Percentiles rank a stretch among this genome's conserved stretches.
phyloP scores from a whole-genome alignment of 2,329 filamentous ascomycete species.

The Colletotrichum sp. region DNA sequence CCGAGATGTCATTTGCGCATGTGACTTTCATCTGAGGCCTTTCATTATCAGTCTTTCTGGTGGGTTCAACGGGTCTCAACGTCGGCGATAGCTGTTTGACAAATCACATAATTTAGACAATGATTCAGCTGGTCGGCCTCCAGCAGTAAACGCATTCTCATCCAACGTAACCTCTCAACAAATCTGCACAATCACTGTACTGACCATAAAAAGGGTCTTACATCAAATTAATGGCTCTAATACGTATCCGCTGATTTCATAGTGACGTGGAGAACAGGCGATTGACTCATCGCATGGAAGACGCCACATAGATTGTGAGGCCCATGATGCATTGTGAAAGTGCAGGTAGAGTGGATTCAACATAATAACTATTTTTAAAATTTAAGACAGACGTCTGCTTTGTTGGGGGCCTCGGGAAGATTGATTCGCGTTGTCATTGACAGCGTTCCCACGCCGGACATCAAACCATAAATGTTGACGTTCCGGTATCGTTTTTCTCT shows the following conservation, averaged over 20 bases:
- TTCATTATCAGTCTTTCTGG: not conserved
- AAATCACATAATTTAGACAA: not conserved
- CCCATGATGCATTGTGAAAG: not conserved
- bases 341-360: not conserved
- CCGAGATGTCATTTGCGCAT: too few species aligned
- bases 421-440: not conserved
- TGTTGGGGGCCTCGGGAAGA: not conserved
- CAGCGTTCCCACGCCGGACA: not conserved
- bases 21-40: not conserved
- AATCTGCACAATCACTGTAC: not conserved
- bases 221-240: not conserved
- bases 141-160: not conserved
- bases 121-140: not conserved
- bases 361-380: not conserved
- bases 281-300: not conserved
- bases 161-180: not conserved
- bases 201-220: not conserved
- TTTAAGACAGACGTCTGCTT: rapidly evolving
- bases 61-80: not conserved
- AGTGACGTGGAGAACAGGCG: not conserved
- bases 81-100: not conserved
- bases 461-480: not conserved
- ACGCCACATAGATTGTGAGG: rapidly evolving
- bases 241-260: not conserved
- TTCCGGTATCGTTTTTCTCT: not conserved